Percentiles rank a stretch among this genome's conserved stretches.
phyloP scores from a whole-genome alignment of 2,329 filamentous ascomycete species.

The Diatrype stigma region DNA sequence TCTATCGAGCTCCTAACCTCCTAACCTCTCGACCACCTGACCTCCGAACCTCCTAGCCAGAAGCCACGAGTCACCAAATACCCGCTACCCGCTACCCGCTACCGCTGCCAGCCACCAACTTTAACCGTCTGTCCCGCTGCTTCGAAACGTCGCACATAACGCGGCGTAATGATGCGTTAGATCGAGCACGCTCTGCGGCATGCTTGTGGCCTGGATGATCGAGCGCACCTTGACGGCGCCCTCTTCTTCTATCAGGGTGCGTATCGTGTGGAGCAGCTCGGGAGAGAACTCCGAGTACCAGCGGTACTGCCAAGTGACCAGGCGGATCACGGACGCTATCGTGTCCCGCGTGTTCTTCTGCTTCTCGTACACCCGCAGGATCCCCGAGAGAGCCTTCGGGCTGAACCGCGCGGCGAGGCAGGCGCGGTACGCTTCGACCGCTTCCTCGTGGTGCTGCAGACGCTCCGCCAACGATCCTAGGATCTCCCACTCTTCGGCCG shows the following conservation, averaged over 20 bases:
- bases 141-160: conserved; percentile 90
- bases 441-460: conserved; percentile 87
- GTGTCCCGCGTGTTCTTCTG: conserved; percentile 75
- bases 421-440: conserved; percentile 85
- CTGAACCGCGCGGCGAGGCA: conserved; percentile 87
- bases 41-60: too few species aligned
- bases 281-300: conserved; percentile 99
- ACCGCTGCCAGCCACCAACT: not conserved
- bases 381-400: conserved; percentile 83
- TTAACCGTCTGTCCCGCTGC: conserved; percentile 84
- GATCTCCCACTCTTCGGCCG: conserved; percentile 96
- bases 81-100: too few species aligned
- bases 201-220: conserved; percentile 91
- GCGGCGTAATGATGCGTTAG: conserved; percentile 95
- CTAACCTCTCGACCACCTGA: too few species aligned
- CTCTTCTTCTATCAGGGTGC: conserved; percentile 93
- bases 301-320: conserved; percentile 97
- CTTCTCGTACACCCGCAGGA: conserved; percentile 75
- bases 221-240: conserved; percentile 95
- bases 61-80: too few species aligned
- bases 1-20: not conserved
- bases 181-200: conserved; percentile 89
- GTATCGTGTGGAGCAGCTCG: conserved; percentile 78
- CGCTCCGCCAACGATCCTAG: conserved; percentile 88
- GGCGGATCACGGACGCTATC: conserved; percentile 78